Conservation (phyloP, 768 basidiomycete genomes). For the Amanita phalloides region DNA sequence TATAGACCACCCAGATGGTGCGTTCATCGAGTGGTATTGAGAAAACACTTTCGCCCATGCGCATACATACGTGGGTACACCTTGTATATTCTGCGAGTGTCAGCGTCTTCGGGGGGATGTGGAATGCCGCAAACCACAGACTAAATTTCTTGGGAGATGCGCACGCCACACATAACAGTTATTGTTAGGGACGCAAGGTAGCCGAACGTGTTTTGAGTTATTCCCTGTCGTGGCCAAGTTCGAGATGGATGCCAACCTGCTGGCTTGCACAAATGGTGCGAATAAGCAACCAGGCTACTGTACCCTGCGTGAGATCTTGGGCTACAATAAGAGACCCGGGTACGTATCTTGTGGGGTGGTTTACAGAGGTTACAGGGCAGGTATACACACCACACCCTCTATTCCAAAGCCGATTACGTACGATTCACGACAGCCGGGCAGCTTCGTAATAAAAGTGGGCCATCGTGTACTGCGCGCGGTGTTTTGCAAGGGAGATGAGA, state of each 20-base stretch:
- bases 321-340: not conserved
- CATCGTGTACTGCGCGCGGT: too few species aligned
- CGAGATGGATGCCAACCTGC: too few species aligned
- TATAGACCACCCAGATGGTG: not conserved
- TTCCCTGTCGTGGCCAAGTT: not conserved
- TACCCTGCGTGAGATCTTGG: not conserved
- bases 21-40: not conserved
- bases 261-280: not conserved
- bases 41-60: too few species aligned
- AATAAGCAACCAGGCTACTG: not conserved
- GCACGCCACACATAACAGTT: too few species aligned
- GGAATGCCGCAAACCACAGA: not conserved
- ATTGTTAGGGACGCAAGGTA: too few species aligned
- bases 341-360: not conserved
- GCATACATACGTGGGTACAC: not conserved
- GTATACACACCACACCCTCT: too few species aligned
- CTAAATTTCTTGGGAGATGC: too few species aligned
- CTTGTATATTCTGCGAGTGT: not conserved
- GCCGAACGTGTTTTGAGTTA: not conserved
- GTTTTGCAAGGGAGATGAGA: not conserved
- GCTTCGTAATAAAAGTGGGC: too few species aligned
- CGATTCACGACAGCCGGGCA: too few species aligned
- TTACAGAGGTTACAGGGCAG: too few species aligned
- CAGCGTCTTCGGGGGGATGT: not conserved
- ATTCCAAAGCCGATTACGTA: too few species aligned